A percentile compares a stretch with the other conserved stretches of the same genome.
These are phyloP conservation scores for Capsicum baccatum DNA, from an alignment of 257 asterid species.

Conservation along the genomic window DNA sequence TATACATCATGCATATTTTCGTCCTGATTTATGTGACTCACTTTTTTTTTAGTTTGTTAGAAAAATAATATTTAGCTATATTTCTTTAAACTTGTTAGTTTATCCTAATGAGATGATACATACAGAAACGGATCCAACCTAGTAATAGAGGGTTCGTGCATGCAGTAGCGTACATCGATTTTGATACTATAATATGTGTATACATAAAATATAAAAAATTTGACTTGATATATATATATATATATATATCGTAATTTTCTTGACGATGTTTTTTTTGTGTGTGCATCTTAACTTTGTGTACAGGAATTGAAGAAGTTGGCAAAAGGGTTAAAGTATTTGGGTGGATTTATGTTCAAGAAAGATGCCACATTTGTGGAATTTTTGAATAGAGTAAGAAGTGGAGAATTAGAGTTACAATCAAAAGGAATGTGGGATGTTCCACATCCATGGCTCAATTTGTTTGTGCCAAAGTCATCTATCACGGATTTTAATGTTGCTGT, in stretches of 20 bases:
- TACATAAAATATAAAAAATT: too few relatives aligned
- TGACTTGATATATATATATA: too few relatives aligned
- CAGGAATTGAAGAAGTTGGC: constrained; percentile 52
- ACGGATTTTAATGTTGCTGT: constrained; percentile 61
- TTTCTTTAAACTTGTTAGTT: too few relatives aligned
- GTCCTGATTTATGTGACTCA: background rate
- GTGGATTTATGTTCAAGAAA: constrained; percentile 50
- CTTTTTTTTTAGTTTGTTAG: too few relatives aligned
- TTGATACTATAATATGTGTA: background rate
- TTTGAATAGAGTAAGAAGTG: constrained; percentile 57
- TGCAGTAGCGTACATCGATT: background rate
- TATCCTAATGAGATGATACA: too few relatives aligned
- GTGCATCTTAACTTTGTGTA: background rate
- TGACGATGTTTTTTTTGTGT: background rate
- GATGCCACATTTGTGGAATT: constrained; percentile 53
- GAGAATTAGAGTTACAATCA: constrained; percentile 48
- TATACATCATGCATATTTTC: background rate
- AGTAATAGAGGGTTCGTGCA: too few relatives aligned
- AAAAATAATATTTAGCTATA: too few relatives aligned
- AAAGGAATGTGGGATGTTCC: constrained; percentile 51
- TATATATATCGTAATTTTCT: background rate
- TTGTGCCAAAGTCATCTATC: constrained; percentile 68
- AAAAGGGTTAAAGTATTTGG: constrained; percentile 41
- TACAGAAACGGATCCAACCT: too few relatives aligned
- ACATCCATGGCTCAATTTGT: constrained; percentile 87